Evolutionary conservation across 129 eudicot genomes (phyloP).

Genomic region (Logfia minima): DNA sequence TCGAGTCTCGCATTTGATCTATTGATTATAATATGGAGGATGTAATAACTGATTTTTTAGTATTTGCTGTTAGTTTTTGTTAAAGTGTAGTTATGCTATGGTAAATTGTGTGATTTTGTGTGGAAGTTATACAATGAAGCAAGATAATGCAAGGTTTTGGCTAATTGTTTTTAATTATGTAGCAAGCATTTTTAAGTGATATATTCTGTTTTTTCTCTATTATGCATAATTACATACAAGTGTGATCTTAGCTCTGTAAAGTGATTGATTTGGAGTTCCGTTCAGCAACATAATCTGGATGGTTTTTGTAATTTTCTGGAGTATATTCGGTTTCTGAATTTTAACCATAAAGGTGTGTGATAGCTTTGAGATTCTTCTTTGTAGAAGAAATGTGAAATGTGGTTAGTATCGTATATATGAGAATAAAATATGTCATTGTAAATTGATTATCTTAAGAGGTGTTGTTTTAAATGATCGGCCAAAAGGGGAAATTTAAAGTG

Average conservation of each 20-base stretch:
- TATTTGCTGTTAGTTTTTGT: neutral
- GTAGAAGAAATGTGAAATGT: constrained; percentile 1
- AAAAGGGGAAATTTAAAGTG: neutral
- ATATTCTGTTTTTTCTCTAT: constrained; percentile 2
- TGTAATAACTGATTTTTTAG: neutral
- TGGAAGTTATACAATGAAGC: constrained; percentile 10
- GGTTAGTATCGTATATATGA: neutral
- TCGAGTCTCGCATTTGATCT: neutral
- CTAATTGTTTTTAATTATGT: neutral
- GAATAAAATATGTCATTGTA: neutral
- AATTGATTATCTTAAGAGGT: neutral
- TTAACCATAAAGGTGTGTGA: neutral
- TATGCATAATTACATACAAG: constrained; percentile 6
- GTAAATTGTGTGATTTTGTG: neutral
- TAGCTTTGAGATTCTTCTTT: neutral
- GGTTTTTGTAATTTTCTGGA: constrained; percentile 1
- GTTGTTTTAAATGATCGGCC: neutral
- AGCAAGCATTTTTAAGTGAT: neutral
- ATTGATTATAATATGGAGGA: neutral
- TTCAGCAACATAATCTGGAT: neutral
- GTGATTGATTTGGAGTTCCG: constrained; percentile 7
- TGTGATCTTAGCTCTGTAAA: constrained; percentile 9
- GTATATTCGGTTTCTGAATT: neutral
- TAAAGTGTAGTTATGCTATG: neutral
- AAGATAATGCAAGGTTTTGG: constrained; percentile 1